Evolutionary conservation across 441 rosid species (phyloP), one percentile per base, ranked within the genome.

Genomic region (Arabidopsis hybrid): DNA sequence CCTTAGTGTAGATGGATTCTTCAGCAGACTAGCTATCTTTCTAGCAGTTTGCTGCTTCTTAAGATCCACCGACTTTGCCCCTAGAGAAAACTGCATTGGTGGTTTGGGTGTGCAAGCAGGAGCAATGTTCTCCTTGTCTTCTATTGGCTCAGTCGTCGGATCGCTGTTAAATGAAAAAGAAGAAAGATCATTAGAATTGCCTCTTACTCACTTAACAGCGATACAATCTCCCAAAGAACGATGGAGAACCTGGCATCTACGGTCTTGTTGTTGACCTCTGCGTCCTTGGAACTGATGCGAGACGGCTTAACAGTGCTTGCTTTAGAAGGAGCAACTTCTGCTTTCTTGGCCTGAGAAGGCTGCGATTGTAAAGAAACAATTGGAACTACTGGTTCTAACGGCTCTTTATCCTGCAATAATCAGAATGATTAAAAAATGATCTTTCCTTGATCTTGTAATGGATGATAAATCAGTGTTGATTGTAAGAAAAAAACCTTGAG

Each of bases 31-130:
- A 60, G 91, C 90, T 57, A 87, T 83, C 72, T 81, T 88, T 71
- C 75, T 86, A 56, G 94, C 89, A 18, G 96, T 79, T 72, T 79
- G 89, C 63, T 80, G 83, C 84, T 87, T 93, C 86, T 82, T 88
- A 71, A 84, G 85, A 63, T 77, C 84, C 31, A 79, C 81, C 34
- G 77, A 69, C 67, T 56, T 57, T 49, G 73, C 83, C 71, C 76
- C 87, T 52, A 85, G 87, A 49, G 67, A 69, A 34, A 85, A 71
- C 69, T 63, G 57, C 29, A 56, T 45, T 43, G 57, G 76, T 55
- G 84, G 84, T 76, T 84, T 84, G 14, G 97, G 99, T 31, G 97
- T 92, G 77, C 87, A 74, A 72, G 73, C 77, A 57, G 74, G 67
- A 47, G 83, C 79, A 49, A 40, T 38, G 40, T 80, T 87, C 81